These are phyloP conservation scores for Phytophthora sojae DNA, from an alignment of 352 stramenopile species.

Conservation along the genomic window DNA sequence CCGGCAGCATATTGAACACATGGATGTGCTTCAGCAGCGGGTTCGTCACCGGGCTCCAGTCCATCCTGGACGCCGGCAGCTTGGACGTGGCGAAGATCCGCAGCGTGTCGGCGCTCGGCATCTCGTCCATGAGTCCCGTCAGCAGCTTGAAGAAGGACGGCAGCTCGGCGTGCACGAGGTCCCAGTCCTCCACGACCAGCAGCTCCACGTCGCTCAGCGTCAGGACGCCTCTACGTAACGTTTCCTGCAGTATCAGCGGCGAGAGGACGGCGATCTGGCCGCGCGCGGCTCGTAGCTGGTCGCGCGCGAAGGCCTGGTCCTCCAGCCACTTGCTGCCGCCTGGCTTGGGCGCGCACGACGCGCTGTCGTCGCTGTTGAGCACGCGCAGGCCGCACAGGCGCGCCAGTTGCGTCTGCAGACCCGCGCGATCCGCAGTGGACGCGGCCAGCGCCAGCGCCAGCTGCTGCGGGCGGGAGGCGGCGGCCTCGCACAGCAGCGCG, in stretches of 20 bases:
- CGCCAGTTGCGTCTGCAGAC: neutral
- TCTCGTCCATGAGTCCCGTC: slow-evolving; percentile 17
- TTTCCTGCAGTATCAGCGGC: slow-evolving; percentile 50
- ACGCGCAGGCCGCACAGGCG: slow-evolving; percentile 50
- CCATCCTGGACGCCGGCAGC: slow-evolving; percentile 58
- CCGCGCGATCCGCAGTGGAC: slow-evolving; percentile 46
- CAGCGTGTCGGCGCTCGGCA: slow-evolving; percentile 13
- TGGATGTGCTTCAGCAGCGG: slow-evolving; percentile 70
- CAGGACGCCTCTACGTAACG: slow-evolving; percentile 44
- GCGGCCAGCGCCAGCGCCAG: slow-evolving; percentile 56
- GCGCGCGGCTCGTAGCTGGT: slow-evolving; percentile 32
- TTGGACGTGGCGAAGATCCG: slow-evolving; percentile 71
- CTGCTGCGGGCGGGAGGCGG: slow-evolving; percentile 15
- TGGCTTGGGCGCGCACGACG: neutral
- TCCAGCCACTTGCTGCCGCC: slow-evolving; percentile 30
- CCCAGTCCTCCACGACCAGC: slow-evolving; percentile 70
- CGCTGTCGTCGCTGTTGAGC: slow-evolving; percentile 40
- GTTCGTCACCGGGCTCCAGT: slow-evolving; percentile 53
- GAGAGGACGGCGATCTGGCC: slow-evolving; percentile 53
- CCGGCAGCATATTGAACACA: slow-evolving; percentile 68
- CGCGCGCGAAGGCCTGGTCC: slow-evolving; percentile 22
- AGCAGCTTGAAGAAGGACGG: slow-evolving; percentile 69
- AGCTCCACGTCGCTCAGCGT: slow-evolving; percentile 44
- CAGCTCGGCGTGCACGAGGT: slow-evolving; percentile 67
- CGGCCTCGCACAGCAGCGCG: slow-evolving; percentile 56